A percentile compares a stretch with the other conserved stretches of the same genome.
Evolutionary conservation across 2,329 filamentous ascomycete species (phyloP).

Genomic region (Xylariaceae sp.): DNA sequence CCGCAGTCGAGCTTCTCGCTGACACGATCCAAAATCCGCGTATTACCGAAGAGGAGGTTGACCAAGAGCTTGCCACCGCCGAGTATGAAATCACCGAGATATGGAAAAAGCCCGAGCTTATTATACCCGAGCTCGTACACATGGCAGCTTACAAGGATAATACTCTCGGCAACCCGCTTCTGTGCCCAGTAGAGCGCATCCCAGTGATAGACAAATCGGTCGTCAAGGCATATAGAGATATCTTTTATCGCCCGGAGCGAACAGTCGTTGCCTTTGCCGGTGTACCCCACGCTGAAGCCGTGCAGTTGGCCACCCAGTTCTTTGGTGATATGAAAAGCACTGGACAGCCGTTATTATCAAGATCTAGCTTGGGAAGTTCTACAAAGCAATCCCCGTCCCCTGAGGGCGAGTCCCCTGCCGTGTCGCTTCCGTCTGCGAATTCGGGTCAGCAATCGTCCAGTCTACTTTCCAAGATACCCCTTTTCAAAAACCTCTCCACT

Average conservation of each 20-base stretch:
- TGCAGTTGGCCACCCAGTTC: constrained; percentile 73
- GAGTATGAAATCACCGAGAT: constrained; percentile 96
- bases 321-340: constrained; percentile 82
- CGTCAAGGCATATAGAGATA: constrained; percentile 72
- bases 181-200: constrained; percentile 84
- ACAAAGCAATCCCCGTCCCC: constrained; percentile 38
- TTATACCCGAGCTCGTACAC: constrained; percentile 90
- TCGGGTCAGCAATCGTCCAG: constrained; percentile 51
- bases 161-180: constrained; percentile 85
- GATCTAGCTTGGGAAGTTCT: constrained; percentile 57
- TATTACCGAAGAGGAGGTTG: constrained; percentile 82
- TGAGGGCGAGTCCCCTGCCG: constrained; percentile 32
- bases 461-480: constrained; percentile 78
- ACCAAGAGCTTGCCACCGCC: constrained; percentile 82
- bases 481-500: constrained; percentile 83
- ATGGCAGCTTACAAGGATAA: constrained; percentile 95
- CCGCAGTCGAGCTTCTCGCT: constrained; percentile 77
- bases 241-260: constrained; percentile 83
- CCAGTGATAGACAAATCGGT: constrained; percentile 67
- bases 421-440: constrained; percentile 32
- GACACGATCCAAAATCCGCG: constrained; percentile 87
- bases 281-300: constrained; percentile 74
- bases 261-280: constrained; percentile 96
- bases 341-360: constrained; percentile 47
- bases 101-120: constrained; percentile 94